Conservation (phyloP, 352 stramenopile species). For the Detonula confervacea region DNA sequence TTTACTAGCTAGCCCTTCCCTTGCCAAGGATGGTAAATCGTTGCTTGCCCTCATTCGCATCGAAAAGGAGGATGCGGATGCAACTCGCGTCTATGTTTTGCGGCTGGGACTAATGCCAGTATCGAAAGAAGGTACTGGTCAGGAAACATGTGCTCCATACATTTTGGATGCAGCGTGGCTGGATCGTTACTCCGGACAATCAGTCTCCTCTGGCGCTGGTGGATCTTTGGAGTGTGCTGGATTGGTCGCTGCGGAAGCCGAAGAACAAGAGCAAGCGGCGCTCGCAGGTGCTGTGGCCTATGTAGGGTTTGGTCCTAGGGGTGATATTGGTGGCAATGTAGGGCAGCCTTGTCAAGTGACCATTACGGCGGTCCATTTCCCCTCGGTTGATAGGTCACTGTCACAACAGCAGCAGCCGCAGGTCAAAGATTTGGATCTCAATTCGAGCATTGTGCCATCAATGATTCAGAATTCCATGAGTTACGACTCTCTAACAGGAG, state of each 20-base stretch:
- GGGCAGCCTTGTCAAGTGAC: conserved; percentile 26
- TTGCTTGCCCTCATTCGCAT: conserved; percentile 35
- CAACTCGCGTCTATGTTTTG: conserved; percentile 33
- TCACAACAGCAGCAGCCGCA: background rate
- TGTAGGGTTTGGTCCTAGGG: conserved; percentile 28
- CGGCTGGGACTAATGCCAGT: conserved; percentile 9
- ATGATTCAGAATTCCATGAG: conserved; percentile 25
- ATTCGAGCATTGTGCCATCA: conserved; percentile 23
- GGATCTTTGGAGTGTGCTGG: conserved; percentile 30
- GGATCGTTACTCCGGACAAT: conserved; percentile 35
- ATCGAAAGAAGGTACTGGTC: background rate
- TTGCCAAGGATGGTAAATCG: conserved; percentile 6
- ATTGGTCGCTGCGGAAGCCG: conserved; percentile 16
- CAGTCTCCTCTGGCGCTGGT: background rate
- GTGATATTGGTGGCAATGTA: background rate
- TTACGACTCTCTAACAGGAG: conserved; percentile 45
- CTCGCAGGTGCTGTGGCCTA: conserved; percentile 21
- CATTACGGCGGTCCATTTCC: conserved; percentile 31
- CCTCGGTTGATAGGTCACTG: background rate
- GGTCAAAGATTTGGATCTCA: conserved; percentile 43
- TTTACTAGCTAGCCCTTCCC: conserved; percentile 3
- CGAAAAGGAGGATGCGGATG: background rate
- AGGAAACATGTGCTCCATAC: background rate
- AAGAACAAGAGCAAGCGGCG: background rate
- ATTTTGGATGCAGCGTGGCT: conserved; percentile 42